phyloP scores from a whole-genome alignment of 2,329 filamentous ascomycete species.

The Microsporum ferrugineum region DNA sequence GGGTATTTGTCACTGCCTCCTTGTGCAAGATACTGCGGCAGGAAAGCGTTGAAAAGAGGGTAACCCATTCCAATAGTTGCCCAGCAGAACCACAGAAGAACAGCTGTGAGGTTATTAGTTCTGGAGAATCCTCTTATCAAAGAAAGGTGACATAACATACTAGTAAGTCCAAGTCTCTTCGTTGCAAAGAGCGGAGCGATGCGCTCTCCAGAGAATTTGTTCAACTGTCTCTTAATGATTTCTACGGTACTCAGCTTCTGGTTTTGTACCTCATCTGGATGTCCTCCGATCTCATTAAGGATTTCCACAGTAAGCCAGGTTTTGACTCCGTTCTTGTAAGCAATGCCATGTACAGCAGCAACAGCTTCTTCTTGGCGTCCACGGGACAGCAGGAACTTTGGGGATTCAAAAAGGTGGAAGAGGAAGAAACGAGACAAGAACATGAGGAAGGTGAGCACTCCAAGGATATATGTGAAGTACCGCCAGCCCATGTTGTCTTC shows the following conservation, averaged over 20 bases:
- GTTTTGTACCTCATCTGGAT: constrained; percentile 32
- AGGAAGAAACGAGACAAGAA: constrained; percentile 67
- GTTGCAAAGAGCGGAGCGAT: constrained; percentile 52
- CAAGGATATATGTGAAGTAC: constrained; percentile 59
- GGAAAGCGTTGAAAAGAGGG: constrained; percentile 77
- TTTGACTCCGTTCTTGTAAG: constrained; percentile 54
- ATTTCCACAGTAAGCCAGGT: constrained; percentile 68
- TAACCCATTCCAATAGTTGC: constrained; percentile 74
- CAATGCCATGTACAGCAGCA: constrained; percentile 66
- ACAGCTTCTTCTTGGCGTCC: constrained; percentile 69
- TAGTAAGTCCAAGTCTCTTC: constrained; percentile 39
- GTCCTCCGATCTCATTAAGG: constrained; percentile 44
- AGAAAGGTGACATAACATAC: constrained; percentile 20
- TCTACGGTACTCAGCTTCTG: constrained; percentile 34
- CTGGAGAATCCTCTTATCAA: constrained; percentile 25
- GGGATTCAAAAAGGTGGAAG: constrained; percentile 74
- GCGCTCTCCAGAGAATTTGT: constrained; percentile 55
- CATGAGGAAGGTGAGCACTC: constrained; percentile 62
- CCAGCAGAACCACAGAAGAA: constrained; percentile 66
- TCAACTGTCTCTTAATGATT: constrained; percentile 49
- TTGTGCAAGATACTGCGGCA: constrained; percentile 71
- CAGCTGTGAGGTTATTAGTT: constrained; percentile 21
- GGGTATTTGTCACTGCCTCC: constrained; percentile 34
- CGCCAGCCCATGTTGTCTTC: constrained; percentile 62
- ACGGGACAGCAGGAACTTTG: constrained; percentile 68